Evolutionary conservation across 352 stramenopile genomes (phyloP).

Genomic region (Globisporangium parvum): DNA sequence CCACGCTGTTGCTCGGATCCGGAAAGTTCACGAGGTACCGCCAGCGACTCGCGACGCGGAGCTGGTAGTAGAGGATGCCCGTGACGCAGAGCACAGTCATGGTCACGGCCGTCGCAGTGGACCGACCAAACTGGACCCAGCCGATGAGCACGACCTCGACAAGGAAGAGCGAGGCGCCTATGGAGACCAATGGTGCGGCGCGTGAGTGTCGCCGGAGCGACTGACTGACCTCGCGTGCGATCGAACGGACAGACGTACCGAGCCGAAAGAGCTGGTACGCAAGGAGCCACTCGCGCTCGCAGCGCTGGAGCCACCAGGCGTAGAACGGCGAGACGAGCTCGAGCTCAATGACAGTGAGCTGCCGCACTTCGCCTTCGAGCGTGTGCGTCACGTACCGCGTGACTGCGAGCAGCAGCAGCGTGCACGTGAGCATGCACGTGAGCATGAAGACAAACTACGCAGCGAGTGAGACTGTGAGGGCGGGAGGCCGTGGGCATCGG

Average conservation of each 20-base stretch:
- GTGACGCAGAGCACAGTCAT: conserved; percentile 45
- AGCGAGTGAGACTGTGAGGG: neutral
- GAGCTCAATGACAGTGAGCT: conserved; percentile 45
- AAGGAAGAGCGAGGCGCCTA: conserved; percentile 53
- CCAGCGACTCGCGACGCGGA: conserved; percentile 65
- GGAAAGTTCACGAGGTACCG: conserved; percentile 65
- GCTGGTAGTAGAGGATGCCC: conserved; percentile 57
- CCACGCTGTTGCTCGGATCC: conserved; percentile 17
- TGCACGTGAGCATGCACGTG: conserved; percentile 64
- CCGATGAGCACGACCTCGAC: conserved; percentile 45
- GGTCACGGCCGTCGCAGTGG: conserved; percentile 24
- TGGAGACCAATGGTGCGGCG: neutral
- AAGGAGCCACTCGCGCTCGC: conserved; percentile 68
- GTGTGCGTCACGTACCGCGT: conserved; percentile 75
- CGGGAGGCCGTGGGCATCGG: neutral
- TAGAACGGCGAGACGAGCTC: conserved; percentile 67
- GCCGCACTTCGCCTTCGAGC: conserved; percentile 60
- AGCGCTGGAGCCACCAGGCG: conserved; percentile 60
- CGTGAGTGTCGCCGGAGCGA: neutral
- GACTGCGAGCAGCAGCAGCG: conserved; percentile 60
- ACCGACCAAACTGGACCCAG: conserved; percentile 58
- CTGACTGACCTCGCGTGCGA: neutral
- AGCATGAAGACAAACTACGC: conserved; percentile 72
- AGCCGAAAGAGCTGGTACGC: conserved; percentile 62
- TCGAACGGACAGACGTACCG: conserved; percentile 5